These are phyloP conservation scores for Ulmus americana DNA, from an alignment of 331 rosid genomes.

Conservation along the genomic window DNA sequence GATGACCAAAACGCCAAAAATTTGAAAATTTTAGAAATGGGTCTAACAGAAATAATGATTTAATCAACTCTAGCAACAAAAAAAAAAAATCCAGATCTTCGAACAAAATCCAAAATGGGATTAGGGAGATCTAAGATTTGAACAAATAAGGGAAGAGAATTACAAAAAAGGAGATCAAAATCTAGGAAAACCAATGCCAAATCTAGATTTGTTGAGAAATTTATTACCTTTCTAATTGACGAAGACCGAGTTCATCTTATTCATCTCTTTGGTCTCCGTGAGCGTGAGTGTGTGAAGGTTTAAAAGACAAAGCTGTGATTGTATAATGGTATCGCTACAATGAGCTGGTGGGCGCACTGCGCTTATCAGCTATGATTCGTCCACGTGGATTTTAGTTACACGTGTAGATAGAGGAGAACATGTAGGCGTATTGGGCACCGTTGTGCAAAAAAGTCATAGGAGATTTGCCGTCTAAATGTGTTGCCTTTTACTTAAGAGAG, in stretches of 20 bases:
- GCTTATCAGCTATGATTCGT: constrained; percentile 9
- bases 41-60: constrained; percentile 3
- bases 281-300: not conserved
- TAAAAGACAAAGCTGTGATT: constrained; percentile 9
- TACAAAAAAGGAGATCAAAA: not conserved
- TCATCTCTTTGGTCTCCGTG: constrained; percentile 11
- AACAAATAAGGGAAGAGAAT: constrained; percentile 5
- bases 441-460: not conserved
- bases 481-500: not conserved
- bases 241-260: constrained; percentile 24
- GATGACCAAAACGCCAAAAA: constrained; percentile 21
- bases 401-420: constrained; percentile 21
- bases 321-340: not conserved
- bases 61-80: not conserved
- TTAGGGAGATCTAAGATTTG: constrained; percentile 17
- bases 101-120: constrained; percentile 20
- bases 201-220: constrained; percentile 4
- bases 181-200: not conserved
- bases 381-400: constrained; percentile 23
- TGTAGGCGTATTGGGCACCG: constrained; percentile 13
- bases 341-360: constrained; percentile 4
- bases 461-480: not conserved
- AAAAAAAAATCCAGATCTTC: constrained; percentile 37
- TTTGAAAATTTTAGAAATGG: not conserved
- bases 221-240: constrained; percentile 15